Conservation (phyloP, 202 grass and related monocot genomes). For the Saccharum hybrid region DNA sequence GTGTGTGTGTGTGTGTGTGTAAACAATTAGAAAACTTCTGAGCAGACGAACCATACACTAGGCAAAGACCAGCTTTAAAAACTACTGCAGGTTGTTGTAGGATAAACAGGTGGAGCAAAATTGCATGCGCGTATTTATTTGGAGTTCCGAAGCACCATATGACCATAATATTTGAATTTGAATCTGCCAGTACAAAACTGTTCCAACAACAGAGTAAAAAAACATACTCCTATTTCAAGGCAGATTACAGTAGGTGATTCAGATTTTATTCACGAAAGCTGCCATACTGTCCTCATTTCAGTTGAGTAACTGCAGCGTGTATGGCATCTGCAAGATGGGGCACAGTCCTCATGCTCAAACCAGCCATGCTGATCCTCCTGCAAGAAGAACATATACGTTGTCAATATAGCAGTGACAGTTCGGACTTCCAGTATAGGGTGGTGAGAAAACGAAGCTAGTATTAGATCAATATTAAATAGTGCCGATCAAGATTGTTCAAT, state of each 20-base stretch:
- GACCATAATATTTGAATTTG: slow-evolving; percentile 14
- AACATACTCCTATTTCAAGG: slow-evolving; percentile 28
- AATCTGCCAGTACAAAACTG: slow-evolving; percentile 52
- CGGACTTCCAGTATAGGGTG: neutral
- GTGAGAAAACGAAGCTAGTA: neutral
- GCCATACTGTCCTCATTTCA: slow-evolving; percentile 51
- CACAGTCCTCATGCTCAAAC: slow-evolving; percentile 70
- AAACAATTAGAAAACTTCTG: neutral
- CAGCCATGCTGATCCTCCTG: slow-evolving; percentile 99
- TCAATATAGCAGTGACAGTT: neutral
- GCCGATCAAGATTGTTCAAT: neutral
- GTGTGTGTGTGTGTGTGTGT: no score
- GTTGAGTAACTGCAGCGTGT: slow-evolving; percentile 72
- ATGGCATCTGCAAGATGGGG: slow-evolving; percentile 88
- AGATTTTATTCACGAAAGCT: slow-evolving; percentile 37
- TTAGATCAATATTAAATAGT: slow-evolving; percentile 11
- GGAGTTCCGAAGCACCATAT: slow-evolving; percentile 1
- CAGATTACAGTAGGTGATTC: slow-evolving; percentile 30
- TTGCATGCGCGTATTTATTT: slow-evolving; percentile 33
- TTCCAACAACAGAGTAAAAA: slow-evolving; percentile 17
- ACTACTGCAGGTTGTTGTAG: neutral
- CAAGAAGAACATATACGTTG: slow-evolving; percentile 20
- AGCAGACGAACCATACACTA: neutral
- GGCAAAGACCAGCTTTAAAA: neutral
- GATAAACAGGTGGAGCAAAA: slow-evolving; percentile 23